A percentile compares a stretch with the other conserved stretches of the same genome.
These are phyloP conservation scores for Viola pubescens DNA, from an alignment of 441 rosid genomes.

Conservation along the genomic window DNA sequence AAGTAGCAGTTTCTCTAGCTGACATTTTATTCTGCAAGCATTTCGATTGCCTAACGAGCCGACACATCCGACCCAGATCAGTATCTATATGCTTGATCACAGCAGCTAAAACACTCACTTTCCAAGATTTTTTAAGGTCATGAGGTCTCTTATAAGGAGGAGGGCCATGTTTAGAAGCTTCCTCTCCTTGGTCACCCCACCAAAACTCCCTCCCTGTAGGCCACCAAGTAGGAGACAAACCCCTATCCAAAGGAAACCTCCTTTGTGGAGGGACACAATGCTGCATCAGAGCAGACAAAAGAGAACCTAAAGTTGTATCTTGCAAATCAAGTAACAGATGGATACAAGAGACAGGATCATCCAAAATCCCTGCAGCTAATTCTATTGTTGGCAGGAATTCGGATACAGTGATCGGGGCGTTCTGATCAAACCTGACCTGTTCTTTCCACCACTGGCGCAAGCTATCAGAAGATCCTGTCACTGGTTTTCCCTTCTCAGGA, in stretches of 20 bases:
- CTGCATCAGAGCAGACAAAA: conserved; percentile 58
- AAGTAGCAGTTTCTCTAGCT: conserved; percentile 29
- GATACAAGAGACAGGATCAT: conserved; percentile 28
- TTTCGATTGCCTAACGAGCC: conserved; percentile 36
- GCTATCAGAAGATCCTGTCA: conserved; percentile 56
- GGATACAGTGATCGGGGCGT: conserved; percentile 37
- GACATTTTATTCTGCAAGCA: conserved; percentile 42
- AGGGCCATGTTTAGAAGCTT: conserved; percentile 44
- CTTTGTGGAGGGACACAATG: conserved; percentile 55
- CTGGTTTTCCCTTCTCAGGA: conserved; percentile 53
- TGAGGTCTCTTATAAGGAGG: conserved; percentile 69
- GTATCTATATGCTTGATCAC: conserved; percentile 57
- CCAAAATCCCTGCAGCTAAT: neutral
- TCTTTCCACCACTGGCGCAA: conserved; percentile 67
- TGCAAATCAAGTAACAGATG: conserved; percentile 48
- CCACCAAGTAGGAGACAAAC: conserved; percentile 69
- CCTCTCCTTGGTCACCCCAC: conserved; percentile 59
- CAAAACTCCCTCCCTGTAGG: conserved; percentile 43
- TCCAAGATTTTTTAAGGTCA: conserved; percentile 63
- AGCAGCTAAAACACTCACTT: conserved; percentile 49
- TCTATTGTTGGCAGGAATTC: conserved; percentile 14
- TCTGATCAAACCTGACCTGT: conserved; percentile 40
- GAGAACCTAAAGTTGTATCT: conserved; percentile 55
- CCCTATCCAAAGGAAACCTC: conserved; percentile 44
- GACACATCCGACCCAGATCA: conserved; percentile 29